Base-by-base conservation (phyloP, 73 alveolate species). In the Symbiodinium natans region DNA sequence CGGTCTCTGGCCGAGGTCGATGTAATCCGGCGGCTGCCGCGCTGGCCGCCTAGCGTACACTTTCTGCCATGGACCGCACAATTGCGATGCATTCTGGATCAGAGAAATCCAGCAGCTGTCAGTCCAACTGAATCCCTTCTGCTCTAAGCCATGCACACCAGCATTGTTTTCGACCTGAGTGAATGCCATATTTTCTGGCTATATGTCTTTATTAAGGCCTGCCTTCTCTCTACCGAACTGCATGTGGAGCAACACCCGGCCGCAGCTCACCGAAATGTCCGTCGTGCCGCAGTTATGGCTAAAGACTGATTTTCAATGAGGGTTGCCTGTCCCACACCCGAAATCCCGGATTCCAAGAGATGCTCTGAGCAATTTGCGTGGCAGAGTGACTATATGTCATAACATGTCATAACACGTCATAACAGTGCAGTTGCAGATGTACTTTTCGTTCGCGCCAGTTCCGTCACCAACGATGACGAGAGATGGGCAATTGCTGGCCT, bases 1-100 rank as follows among this genome's bases (percentile, higher is more conserved):
- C 97, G 8, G 97, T 90, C 48, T 90, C 97, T 9, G 97, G 97
- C 9, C 97, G 97, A 39, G 97, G 97, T 41, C 97, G 97, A 71
- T 90, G 97, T 41, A 73, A 19, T 6, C 89, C 97, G 27, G 97
- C 97, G 8, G 97, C 97, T 59, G 97, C 97, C 34, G 97, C 97
- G 52, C 46, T 90, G 97, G 97, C 94, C 39, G 94, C 97, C 97
- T 88, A 1, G 82, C 27, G 82, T 5, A 52, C 27, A 52, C 6
- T 4, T 0, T 11, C 7, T 40, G 34, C 41, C 63, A 38, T 13
- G 41, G 38, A 40, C 17, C 38, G 31, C 68, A 38, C 40, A 82
- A 29, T 10, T 43, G 25, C 40, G 48, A 84, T 43, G 54, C 33
- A 19, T 34, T 71, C 83, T 13, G 21, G 39, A 71, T 17, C 21